phyloP scores from a whole-genome alignment of 2,329 filamentous ascomycete species.

The Cladosporium colombiae region DNA sequence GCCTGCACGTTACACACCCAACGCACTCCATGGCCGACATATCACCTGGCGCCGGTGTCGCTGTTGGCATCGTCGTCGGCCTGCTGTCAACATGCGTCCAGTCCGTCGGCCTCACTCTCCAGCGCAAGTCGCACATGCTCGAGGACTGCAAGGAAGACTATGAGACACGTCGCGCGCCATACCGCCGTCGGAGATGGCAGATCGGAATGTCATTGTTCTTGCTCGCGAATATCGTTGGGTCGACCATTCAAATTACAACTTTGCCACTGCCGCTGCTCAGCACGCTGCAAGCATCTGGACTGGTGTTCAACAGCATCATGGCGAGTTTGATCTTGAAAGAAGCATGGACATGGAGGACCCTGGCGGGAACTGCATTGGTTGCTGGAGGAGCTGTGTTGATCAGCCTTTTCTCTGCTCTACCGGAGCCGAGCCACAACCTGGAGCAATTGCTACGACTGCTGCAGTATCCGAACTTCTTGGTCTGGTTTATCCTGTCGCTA shows the following conservation, averaged over 20 bases:
- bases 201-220: conserved; percentile 96
- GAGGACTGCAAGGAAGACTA: conserved; percentile 88
- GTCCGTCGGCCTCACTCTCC: conserved; percentile 89
- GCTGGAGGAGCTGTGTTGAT: conserved; percentile 87
- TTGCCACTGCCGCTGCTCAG: conserved; percentile 91
- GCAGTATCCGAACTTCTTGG: conserved; percentile 70
- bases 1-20: neutral
- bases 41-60: conserved; percentile 40
- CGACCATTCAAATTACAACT: conserved; percentile 96
- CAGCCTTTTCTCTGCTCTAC: conserved; percentile 89
- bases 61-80: conserved; percentile 85
- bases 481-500: conserved; percentile 84
- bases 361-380: conserved; percentile 85
- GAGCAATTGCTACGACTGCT: conserved; percentile 78
- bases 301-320: conserved; percentile 98
- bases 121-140: conserved; percentile 96
- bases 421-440: conserved; percentile 86
- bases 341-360: conserved; percentile 91
- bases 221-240: conserved; percentile 88
- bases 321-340: conserved; percentile 89
- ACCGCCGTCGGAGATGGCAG: conserved; percentile 91
- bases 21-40: conserved; percentile 21
- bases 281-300: conserved; percentile 88
- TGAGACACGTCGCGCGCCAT: conserved; percentile 79
- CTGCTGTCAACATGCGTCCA: conserved; percentile 92